Percentiles rank a stretch among this genome's conserved stretches.
These are phyloP conservation scores for Nigrospora osmanthi DNA, from an alignment of 2,329 filamentous ascomycete species.

Conservation along the genomic window DNA sequence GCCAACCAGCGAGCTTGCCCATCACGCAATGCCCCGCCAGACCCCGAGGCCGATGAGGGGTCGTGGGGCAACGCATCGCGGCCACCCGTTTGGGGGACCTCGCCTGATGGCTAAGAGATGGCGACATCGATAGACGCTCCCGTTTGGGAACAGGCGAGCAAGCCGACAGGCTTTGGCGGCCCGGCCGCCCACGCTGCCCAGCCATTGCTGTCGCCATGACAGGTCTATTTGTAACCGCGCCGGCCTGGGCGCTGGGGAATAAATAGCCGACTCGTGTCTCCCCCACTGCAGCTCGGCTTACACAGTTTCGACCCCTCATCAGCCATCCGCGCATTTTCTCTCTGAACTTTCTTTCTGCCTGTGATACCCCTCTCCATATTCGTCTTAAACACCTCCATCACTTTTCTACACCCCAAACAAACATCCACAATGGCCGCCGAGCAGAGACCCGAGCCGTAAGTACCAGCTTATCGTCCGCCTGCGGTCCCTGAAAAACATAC, in stretches of 20 bases:
- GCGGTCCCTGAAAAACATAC: background rate
- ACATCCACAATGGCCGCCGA: conserved; percentile 16
- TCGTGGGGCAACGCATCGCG: conserved; percentile 1
- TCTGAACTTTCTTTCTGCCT: background rate
- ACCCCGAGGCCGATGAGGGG: conserved; percentile 1
- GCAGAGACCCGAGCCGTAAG: conserved; percentile 19
- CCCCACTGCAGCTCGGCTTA: too few species aligned
- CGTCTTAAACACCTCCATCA: background rate
- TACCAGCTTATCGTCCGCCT: conserved; percentile 1
- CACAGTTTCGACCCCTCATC: too few species aligned
- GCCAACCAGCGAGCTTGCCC: background rate
- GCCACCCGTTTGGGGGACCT: background rate
- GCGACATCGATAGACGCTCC: background rate
- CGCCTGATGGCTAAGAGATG: background rate
- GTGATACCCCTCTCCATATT: background rate
- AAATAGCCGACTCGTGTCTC: too few species aligned
- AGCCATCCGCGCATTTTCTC: too few species aligned
- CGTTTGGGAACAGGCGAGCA: background rate
- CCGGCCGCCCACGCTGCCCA: too few species aligned
- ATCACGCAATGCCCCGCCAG: conserved; percentile 3
- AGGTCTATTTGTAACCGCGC: too few species aligned
- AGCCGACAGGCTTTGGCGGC: too few species aligned
- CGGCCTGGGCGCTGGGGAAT: too few species aligned
- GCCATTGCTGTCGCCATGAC: too few species aligned
- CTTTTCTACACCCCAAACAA: background rate